Base-by-base conservation (phyloP, 352 stramenopile species). In the Blastocystis sp. region DNA sequence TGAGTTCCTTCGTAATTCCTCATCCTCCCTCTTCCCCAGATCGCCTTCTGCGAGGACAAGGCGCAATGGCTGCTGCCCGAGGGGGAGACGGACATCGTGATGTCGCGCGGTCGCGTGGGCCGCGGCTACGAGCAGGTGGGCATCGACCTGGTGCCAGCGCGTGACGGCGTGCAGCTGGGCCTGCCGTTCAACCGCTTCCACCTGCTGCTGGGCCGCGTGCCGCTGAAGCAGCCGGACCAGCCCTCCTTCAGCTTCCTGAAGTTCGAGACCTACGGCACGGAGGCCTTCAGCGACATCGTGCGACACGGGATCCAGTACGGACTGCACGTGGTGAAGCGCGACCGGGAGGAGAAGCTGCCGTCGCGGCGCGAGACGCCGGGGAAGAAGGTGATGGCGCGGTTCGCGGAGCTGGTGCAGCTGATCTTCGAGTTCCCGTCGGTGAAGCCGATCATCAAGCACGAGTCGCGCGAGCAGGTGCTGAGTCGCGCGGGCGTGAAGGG, bases 31-130 rank as follows among this genome's bases (percentile, higher is more conserved):
- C 32, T 48, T 32, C 36, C 3, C 6, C 40, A 81, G 69, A 81
- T 81, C 53, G 69, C 61, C 8, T 81, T 81, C 53, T 81, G 69
- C 38, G 69, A 81, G 32, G 63, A 81, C 46, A 81, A 81, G 69
- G 69, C 69, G 49, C 69, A 81, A 14, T 81, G 69, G 69, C 46
- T 81, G 46, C 69, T 81, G 18, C 69, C 69, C 36, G 69, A 81
- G 27, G 69, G 69, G 24, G 69, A 81, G n/a, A 81, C 69, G 1
- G 69, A 81, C 2, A 81, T 81, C 46, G 34, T 81, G 1, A 81
- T 81, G 69, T 81, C 69, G 8, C 69, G 69, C 8, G 69, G 69
- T 27, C 46, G 48, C 34, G 56, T 61, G 8, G 69, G 69, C 36
- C 69, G 69, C 27, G 69, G 69, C 16, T 81, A 81, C 27, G 69